A percentile compares a stretch with the other conserved stretches of the same genome.
These are phyloP conservation scores for Volvox reticuliferus DNA, from an alignment of 139 green algal genomes.

Conservation along the genomic window DNA sequence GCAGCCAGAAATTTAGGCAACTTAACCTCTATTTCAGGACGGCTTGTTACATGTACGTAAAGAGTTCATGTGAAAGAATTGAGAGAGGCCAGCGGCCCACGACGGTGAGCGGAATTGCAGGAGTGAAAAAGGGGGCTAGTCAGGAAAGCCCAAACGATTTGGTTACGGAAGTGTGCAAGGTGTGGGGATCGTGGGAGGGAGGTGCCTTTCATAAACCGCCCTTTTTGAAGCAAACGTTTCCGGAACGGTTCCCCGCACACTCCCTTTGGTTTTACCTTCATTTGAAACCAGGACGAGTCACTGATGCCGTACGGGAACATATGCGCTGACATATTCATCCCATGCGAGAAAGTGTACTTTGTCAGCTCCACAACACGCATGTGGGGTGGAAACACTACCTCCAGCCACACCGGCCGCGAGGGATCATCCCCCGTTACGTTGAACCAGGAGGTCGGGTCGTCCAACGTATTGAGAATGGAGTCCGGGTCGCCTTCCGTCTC, in stretches of 20 bases:
- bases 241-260: neutral
- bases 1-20: no score
- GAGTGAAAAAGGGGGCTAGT: no score
- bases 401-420: conserved; percentile 42
- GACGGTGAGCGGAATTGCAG: no score
- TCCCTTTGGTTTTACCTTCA: conserved; percentile 40
- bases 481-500: conserved; percentile 42
- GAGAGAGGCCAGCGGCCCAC: no score
- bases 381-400: conserved; percentile 47
- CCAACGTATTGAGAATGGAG: conserved; percentile 18
- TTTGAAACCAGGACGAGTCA: conserved; percentile 50
- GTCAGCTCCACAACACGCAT: conserved; percentile 53
- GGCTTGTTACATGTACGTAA: no score
- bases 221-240: no score
- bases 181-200: no score
- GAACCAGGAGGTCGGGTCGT: conserved; percentile 45
- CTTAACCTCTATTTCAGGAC: no score
- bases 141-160: no score
- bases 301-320: conserved; percentile 59
- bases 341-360: conserved; percentile 54
- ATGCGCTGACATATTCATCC: conserved; percentile 52
- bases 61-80: no score
- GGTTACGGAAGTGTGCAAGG: no score
- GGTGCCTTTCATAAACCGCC: no score
- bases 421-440: conserved; percentile 32